Evolutionary conservation across 2,329 filamentous ascomycete genomes (phyloP).

Genomic region (Penicillium sp.): DNA sequence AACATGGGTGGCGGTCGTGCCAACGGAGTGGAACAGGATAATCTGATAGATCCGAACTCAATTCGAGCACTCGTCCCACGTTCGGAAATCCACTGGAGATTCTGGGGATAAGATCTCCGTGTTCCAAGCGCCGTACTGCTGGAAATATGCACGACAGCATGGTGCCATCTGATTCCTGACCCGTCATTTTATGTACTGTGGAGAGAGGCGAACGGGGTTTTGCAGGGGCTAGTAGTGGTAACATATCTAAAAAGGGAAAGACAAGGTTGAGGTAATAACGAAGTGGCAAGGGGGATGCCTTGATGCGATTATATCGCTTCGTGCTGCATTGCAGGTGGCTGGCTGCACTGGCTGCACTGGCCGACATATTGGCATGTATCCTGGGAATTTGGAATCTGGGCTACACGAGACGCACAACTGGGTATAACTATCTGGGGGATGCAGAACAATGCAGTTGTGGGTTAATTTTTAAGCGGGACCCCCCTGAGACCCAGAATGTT

Average conservation of each 20-base stretch:
- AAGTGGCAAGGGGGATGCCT: background rate
- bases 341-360: background rate
- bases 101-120: conserved; percentile 10
- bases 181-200: conserved; percentile 13
- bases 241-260: background rate
- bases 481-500: background rate
- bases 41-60: conserved; percentile 19
- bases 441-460: background rate
- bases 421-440: background rate
- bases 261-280: background rate
- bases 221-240: background rate
- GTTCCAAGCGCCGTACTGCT: conserved; percentile 6
- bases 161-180: conserved; percentile 8
- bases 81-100: conserved; percentile 5
- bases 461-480: background rate
- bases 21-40: background rate
- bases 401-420: background rate
- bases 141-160: conserved; percentile 19
- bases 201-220: background rate
- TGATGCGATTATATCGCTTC: background rate
- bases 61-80: conserved; percentile 5
- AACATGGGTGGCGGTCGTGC: background rate
- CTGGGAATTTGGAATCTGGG: background rate
- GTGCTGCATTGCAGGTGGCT: conserved; percentile 7
- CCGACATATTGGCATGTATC: background rate